A percentile compares a stretch with the other conserved stretches of the same genome.
phyloP scores from a whole-genome alignment of 352 stramenopile genomes.

The Globisporangium camurandrum region DNA sequence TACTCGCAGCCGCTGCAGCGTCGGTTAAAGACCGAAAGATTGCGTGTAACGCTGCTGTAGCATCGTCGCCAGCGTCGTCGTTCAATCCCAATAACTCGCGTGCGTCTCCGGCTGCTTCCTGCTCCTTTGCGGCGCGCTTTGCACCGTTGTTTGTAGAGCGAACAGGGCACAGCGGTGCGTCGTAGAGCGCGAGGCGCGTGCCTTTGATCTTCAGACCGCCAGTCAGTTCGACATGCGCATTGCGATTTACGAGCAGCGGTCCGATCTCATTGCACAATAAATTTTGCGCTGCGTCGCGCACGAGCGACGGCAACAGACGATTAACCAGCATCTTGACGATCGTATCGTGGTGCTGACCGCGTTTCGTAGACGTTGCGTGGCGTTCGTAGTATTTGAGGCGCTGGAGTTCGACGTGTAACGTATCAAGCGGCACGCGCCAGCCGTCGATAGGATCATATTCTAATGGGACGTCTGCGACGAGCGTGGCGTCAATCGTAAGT shows the following conservation, averaged over 20 bases:
- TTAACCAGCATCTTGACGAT: slow-evolving; percentile 83
- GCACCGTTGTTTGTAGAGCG: not conserved
- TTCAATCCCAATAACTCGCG: slow-evolving; percentile 40
- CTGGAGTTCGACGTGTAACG: slow-evolving; percentile 57
- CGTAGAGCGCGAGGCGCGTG: slow-evolving; percentile 48
- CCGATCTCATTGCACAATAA: slow-evolving; percentile 60
- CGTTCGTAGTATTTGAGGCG: slow-evolving; percentile 73
- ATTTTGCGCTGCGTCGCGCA: slow-evolving; percentile 46
- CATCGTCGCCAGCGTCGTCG: slow-evolving; percentile 40
- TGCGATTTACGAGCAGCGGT: slow-evolving; percentile 36
- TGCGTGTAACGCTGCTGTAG: slow-evolving; percentile 33
- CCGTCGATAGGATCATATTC: slow-evolving; percentile 48
- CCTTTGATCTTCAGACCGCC: slow-evolving; percentile 61
- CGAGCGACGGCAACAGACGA: slow-evolving; percentile 49
- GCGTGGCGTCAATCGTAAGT: slow-evolving; percentile 62
- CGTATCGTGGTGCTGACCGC: slow-evolving; percentile 56
- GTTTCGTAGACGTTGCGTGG: slow-evolving; percentile 42
- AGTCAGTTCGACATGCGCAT: slow-evolving; percentile 49
- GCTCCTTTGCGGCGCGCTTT: slow-evolving; percentile 18
- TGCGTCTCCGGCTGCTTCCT: slow-evolving; percentile 29
- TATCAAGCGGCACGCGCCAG: slow-evolving; percentile 52
- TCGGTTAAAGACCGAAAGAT: slow-evolving; percentile 53
- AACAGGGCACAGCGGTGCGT: slow-evolving; percentile 34
- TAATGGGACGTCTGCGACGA: slow-evolving; percentile 59
- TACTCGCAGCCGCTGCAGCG: slow-evolving; percentile 31